Conservation (phyloP, 495 filamentous ascomycete species). For the Penicillium simplicissimum region DNA sequence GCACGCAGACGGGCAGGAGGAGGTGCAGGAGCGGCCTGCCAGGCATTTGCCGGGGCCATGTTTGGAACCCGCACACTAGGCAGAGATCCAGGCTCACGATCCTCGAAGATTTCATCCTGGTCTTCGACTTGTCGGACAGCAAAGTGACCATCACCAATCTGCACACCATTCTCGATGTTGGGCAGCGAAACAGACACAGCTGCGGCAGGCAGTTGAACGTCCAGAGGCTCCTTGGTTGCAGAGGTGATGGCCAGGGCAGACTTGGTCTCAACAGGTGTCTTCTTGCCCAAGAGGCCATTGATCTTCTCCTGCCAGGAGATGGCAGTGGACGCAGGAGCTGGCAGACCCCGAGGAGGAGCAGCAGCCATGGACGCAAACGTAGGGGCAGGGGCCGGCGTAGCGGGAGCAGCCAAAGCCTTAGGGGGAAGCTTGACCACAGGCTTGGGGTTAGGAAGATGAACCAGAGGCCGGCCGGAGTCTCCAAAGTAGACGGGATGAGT, state of each 20-base stretch:
- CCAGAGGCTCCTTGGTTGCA: slow-evolving; percentile 61
- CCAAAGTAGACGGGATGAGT: slow-evolving; percentile 72
- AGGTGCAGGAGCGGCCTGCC: slow-evolving; percentile 46
- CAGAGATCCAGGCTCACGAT: slow-evolving; percentile 76
- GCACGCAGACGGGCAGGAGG: slow-evolving; percentile 34
- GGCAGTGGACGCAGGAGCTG: slow-evolving; percentile 27
- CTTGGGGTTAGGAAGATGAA: slow-evolving; percentile 66
- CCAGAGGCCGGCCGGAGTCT: slow-evolving; percentile 61
- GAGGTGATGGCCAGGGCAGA: slow-evolving; percentile 57
- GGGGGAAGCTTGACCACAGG: slow-evolving; percentile 75
- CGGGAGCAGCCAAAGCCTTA: slow-evolving; percentile 42
- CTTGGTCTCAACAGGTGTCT: slow-evolving; percentile 50
- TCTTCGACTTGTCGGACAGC: slow-evolving; percentile 67
- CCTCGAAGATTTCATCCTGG: slow-evolving; percentile 79
- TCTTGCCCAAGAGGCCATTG: slow-evolving; percentile 69
- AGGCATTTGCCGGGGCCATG: slow-evolving; percentile 55
- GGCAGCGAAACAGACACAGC: slow-evolving; percentile 63
- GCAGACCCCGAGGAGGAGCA: slow-evolving; percentile 34
- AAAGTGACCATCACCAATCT: slow-evolving; percentile 40
- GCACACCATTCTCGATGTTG: slow-evolving; percentile 28
- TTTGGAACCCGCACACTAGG: slow-evolving; percentile 68
- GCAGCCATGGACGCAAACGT: slow-evolving; percentile 60
- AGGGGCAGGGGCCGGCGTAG: slow-evolving; percentile 43
- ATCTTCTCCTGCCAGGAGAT: slow-evolving; percentile 73
- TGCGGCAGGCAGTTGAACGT: slow-evolving; percentile 49